Evolutionary conservation across 345 rosid species (phyloP), one percentile per base, ranked within the genome.

Genomic region (Ricinus communis): DNA sequence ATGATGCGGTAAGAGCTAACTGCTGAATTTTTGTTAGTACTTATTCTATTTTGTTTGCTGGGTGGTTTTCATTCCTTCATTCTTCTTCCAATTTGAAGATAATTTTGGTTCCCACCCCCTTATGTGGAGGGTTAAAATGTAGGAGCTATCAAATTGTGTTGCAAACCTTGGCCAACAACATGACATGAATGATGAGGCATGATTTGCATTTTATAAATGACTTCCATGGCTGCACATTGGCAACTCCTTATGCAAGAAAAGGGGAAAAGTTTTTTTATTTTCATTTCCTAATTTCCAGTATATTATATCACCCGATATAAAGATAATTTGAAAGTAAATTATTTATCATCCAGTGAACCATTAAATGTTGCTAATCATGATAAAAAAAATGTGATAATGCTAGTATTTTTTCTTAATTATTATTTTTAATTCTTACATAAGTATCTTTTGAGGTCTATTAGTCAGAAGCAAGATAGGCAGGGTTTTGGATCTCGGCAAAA

Each of bases 1-100:
- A 71, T 68, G 87, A 85, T 43, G 83, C 82, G 71, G 93, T 86
- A 84, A 79, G 84, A n/a, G 14, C 55, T 69, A 63, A 31, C 66
- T 74, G 68, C 71, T 63, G 22, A 7, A 56, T 41, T 71, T 50
- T 25, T 18, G 30, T 19, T 25, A 8, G 15, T 53, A n/a, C 52
- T 22, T 22, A 46, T 25, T 47, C 56, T 63, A 46, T 8, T 61
- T 30, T 14, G n/a, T 18, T n/a, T 45, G 14, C 7, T 25, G 28
- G 12, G 0, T 28, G 56, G 9, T 69, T 43, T 58, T 45, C 38
- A 19, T 46, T 27, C 30, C 8, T 7, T 15, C 14, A 24, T 22
- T 14, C 18, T 61, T 18, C 6, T 33, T 33, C 46, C n/a, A n/a
- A n/a, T n/a, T n/a, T n/a, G n/a, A n/a, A n/a, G n/a, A n/a, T n/a